Conservation (phyloP, 192 early-diverging fungal species). For the Kickxella alabastrina region DNA sequence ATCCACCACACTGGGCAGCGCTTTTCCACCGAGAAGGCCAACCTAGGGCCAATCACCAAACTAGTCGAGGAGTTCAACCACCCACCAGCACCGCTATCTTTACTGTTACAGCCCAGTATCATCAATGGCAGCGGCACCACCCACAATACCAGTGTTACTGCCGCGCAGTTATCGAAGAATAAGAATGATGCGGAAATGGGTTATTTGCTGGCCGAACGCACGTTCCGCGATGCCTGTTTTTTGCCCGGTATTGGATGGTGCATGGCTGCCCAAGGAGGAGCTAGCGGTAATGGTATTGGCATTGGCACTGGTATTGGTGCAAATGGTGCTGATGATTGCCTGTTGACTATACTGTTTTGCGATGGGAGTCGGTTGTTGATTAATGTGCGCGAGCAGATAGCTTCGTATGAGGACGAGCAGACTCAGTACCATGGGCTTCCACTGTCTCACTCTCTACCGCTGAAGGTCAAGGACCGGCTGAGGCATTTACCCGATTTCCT, state of each 20-base stretch:
- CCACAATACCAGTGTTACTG: no score
- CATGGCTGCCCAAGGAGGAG: conserved; percentile 28
- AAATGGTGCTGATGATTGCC: no score
- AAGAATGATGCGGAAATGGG: conserved; percentile 8
- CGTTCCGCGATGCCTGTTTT: conserved; percentile 27
- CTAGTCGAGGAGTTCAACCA: conserved; percentile 39
- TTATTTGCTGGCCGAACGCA: neutral
- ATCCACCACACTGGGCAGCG: no score
- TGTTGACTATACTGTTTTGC: conserved; percentile 41
- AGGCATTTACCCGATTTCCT: conserved; percentile 35
- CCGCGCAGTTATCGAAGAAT: neutral
- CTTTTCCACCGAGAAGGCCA: no score
- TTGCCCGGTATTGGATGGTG: conserved; percentile 52
- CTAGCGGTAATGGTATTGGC: no score
- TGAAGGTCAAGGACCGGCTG: conserved; percentile 31
- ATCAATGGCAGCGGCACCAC: no score
- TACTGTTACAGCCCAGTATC: no score
- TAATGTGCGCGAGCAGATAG: conserved; percentile 16
- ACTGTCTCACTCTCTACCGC: conserved; percentile 27
- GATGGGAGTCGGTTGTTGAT: conserved; percentile 47
- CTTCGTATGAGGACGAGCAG: conserved; percentile 13
- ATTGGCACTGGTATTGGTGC: no score
- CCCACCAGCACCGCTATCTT: neutral
- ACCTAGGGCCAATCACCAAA: conserved; percentile 33
- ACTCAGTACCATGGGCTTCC: conserved; percentile 26